Percentiles rank a stretch among this genome's conserved stretches.
phyloP scores from a whole-genome alignment of 148 eudicot genomes.

The Camellia sinensis region DNA sequence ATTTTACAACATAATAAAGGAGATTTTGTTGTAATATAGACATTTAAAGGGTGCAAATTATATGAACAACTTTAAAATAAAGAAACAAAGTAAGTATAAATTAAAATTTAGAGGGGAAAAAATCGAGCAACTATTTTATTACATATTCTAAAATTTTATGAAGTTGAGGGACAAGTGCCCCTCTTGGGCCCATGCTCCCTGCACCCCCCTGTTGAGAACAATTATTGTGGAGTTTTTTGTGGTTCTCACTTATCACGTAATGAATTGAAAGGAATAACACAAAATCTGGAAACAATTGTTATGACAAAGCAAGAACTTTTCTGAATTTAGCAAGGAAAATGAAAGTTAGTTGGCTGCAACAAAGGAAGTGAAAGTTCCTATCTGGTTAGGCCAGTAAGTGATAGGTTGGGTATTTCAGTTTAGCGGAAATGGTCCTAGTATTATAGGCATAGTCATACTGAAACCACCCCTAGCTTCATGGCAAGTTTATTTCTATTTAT shows the following conservation, averaged over 20 bases:
- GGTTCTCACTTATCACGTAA: not conserved
- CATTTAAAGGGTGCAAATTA: too few species aligned
- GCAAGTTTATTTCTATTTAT: not conserved
- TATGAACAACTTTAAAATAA: too few species aligned
- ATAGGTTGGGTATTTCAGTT: constrained; percentile 1
- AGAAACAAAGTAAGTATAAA: too few species aligned
- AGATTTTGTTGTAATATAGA: too few species aligned
- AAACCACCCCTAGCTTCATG: not conserved
- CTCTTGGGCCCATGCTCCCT: too few species aligned
- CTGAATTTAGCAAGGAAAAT: not conserved
- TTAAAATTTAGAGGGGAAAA: too few species aligned
- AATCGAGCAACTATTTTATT: too few species aligned
- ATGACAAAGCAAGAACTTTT: not conserved
- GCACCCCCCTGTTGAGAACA: not conserved
- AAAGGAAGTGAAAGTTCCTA: not conserved
- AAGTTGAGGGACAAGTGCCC: too few species aligned
- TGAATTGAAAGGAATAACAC: not conserved
- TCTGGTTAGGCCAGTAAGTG: not conserved
- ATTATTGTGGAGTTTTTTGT: not conserved
- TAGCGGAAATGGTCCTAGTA: not conserved
- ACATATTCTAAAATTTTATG: too few species aligned
- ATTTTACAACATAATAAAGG: too few species aligned
- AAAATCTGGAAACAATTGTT: not conserved
- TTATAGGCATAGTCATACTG: not conserved
- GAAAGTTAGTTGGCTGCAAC: not conserved